Conservation (phyloP, 768 basidiomycete species). For the Melanogaster broomeanus region DNA sequence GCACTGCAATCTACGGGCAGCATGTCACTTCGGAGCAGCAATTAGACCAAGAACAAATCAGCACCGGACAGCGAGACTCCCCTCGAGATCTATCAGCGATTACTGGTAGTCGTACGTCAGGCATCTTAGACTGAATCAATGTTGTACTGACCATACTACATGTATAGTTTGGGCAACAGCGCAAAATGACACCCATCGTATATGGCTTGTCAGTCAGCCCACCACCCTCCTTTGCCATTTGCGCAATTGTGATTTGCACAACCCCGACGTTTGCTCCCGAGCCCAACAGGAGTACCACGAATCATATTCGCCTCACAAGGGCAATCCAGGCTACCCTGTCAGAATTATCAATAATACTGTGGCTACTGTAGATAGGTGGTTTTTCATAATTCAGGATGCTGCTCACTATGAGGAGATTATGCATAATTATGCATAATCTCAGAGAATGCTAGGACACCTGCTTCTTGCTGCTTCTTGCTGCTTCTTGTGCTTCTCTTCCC, state of each 20-base stretch:
- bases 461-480: no score
- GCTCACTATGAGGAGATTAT: no score
- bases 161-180: slow-evolving; percentile 9
- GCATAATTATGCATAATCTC: no score
- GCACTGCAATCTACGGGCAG: not conserved
- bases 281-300: not conserved
- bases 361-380: no score
- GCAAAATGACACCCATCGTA: not conserved
- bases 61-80: not conserved
- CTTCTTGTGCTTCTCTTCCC: no score
- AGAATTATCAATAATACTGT: no score
- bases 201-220: slow-evolving; percentile 11
- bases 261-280: not conserved
- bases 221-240: slow-evolving; percentile 8
- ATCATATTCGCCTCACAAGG: not conserved
- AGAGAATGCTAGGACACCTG: no score
- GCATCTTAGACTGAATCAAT: not conserved
- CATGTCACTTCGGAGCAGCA: not conserved
- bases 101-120: not conserved
- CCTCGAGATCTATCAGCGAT: slow-evolving; percentile 1
- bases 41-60: not conserved
- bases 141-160: not conserved
- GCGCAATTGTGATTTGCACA: slow-evolving; percentile 2
- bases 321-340: no score
- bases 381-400: no score